Conservation (phyloP, 305 asterid species). For the Fraxinus baroniana region DNA sequence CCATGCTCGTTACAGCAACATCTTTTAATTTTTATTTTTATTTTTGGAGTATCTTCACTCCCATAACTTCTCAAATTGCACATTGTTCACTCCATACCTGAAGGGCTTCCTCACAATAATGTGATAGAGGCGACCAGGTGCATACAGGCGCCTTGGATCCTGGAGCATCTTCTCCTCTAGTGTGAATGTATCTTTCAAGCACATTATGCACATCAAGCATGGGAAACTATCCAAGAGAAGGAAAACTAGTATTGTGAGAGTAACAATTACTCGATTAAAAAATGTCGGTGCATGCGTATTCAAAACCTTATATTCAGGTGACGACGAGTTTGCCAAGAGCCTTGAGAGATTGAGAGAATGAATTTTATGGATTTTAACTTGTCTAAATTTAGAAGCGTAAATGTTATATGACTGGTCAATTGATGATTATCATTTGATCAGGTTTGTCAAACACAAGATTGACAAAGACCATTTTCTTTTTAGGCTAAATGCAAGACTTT, state of each 20-base stretch:
- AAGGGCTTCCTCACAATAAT: constrained; percentile 84
- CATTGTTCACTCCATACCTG: constrained; percentile 49
- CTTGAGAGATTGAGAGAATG: neutral
- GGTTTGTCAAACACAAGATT: neutral
- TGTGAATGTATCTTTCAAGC: constrained; percentile 97
- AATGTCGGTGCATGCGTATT: neutral
- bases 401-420: neutral
- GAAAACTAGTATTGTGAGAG: constrained; percentile 12
- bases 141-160: constrained; percentile 95
- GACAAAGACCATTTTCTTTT: neutral
- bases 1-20: neutral
- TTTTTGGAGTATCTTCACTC: neutral
- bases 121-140: constrained; percentile 99
- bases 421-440: neutral
- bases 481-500: neutral
- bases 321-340: neutral
- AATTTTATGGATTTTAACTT: neutral
- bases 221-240: constrained; percentile 66
- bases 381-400: neutral
- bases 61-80: neutral
- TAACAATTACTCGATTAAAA: neutral
- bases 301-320: neutral
- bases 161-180: constrained; percentile 86
- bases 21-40: neutral
- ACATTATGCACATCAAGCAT: constrained; percentile 87